Base-by-base conservation (phyloP, 2,329 filamentous ascomycete species). In the Ascochyta koolunga region DNA sequence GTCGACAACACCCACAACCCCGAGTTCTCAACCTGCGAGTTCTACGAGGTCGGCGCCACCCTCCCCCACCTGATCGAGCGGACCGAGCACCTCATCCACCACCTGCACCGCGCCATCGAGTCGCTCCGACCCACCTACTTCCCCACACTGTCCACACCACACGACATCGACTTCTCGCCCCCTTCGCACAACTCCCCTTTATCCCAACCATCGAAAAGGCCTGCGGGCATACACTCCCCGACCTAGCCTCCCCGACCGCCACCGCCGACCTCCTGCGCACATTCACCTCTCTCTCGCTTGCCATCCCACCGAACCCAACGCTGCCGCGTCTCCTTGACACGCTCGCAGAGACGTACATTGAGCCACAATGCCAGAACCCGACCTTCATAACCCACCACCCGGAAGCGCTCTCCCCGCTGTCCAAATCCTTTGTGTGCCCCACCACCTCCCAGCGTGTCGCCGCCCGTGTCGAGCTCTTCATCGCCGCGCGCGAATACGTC, bases 21-120 rank as follows among this genome's bases (percentile, higher is more conserved):
- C 0, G 95, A 99, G 71, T 99, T 98, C 77, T 95, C 90, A 38
- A 98, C 91, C 56, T 98, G 93, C 79, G 95, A 99, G 77, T 98
- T 96, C 77, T 99, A 99, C 76, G 88, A 89, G 57, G 88, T 93
- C 2, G 96, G 93, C 67, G 86, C 89, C 56, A 89, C 88, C 60
- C 82, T 97, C 0, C 79, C 86, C 31, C 85, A 90, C 36, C 79
- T 98, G 44, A 92, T 96, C 68, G 71, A 75, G 18, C 85, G 87
- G 70, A 98, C 93, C 0, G 89, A 95, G 72, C 78, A 82, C 13
- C 76, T 98, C 41, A 76, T 97, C 27, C 62, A 66, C n/a, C 64
- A 61, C 19, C 63, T 75, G 0, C 62, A 67, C n/a, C 54, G 43
- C 5, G 64, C 66, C n/a, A 62, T 69, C 11, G 67, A 70, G 39